Base-by-base conservation (phyloP, 495 filamentous ascomycete species). In the Neurospora intermedia region DNA sequence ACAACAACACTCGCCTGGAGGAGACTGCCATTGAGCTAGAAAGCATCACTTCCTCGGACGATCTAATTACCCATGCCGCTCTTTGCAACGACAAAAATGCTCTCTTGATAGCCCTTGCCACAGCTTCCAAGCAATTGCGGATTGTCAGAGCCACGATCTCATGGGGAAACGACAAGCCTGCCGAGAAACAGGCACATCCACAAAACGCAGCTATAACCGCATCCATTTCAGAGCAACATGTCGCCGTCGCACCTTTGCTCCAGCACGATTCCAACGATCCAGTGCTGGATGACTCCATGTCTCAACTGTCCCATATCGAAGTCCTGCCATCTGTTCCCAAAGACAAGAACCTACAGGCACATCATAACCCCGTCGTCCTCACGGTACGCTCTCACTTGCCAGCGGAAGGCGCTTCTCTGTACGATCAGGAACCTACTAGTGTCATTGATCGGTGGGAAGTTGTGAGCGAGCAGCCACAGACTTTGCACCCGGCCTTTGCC, bases 391-490 rank as follows among this genome's bases (percentile, higher is more conserved):
- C 92, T 23, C 87, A 89, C 81, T 70, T 89, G 79, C 83, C 87
- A 69, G 73, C 80, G 80, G 70, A 83, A 78, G 74, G 84, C 82
- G 54, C 54, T 66, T 82, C 85, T 79, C 82, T 88, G 38, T 88
- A 87, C 43, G 85, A 87, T 41, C 87, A 89, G 75, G 89, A 89
- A 20, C 82, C 86, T 4, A 85, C 88, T 73, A 94, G 89, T 75
- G 86, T 93, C 40, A 87, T 96, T 71, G 89, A 91, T 41, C 87
- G 91, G 72, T 97, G 93, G 93, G 90, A 94, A 74, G 78, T 96
- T n/a, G 82, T 90, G 10, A 82, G 80, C 45, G 85, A 88, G 20
- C 84, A 88, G 42, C 85, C 87, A 35, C 85, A 87, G 66, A 82
- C 81, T 8, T 83, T 95, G 13, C 91, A 94, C 77, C 80, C 89